Percentiles rank a stretch among this genome's conserved stretches.
phyloP scores from a whole-genome alignment of 495 filamentous ascomycete species.

The Daldinia childiae region DNA sequence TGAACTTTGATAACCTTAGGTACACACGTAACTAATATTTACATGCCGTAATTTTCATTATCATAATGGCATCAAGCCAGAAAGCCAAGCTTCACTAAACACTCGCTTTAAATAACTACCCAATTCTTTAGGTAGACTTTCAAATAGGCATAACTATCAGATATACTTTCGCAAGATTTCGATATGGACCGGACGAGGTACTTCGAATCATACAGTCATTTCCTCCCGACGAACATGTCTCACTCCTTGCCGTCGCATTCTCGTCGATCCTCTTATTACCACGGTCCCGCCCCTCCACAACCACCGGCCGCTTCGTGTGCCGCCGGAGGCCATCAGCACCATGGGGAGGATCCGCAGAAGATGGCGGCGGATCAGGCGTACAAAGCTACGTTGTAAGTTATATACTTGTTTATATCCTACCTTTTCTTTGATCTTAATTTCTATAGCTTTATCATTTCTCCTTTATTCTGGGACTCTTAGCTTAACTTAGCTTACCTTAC shows the following conservation, averaged over 20 bases:
- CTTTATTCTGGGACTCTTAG: no score
- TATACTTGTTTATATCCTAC: background rate
- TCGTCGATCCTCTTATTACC: conserved; percentile 16
- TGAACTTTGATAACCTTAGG: background rate
- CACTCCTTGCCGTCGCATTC: conserved; percentile 8
- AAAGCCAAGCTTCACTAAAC: background rate
- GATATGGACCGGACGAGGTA: conserved; percentile 11
- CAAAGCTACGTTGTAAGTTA: conserved; percentile 31
- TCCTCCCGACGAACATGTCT: conserved; percentile 5
- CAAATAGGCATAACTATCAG: background rate
- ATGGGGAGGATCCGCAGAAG: conserved; percentile 14
- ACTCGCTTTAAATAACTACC: background rate
- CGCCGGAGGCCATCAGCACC: background rate
- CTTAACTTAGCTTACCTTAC: no score
- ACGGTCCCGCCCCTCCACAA: background rate
- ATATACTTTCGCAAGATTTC: background rate
- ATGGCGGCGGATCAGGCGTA: conserved; percentile 36
- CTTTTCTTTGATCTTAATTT: background rate
- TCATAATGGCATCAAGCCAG: background rate
- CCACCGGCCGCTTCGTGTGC: background rate
- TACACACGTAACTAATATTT: no score
- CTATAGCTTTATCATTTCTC: no score
- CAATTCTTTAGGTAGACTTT: background rate
- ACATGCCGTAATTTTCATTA: background rate
- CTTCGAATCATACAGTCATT: conserved; percentile 13